Base-by-base conservation (phyloP, 495 filamentous ascomycete genomes). In the Niebla homalea region DNA sequence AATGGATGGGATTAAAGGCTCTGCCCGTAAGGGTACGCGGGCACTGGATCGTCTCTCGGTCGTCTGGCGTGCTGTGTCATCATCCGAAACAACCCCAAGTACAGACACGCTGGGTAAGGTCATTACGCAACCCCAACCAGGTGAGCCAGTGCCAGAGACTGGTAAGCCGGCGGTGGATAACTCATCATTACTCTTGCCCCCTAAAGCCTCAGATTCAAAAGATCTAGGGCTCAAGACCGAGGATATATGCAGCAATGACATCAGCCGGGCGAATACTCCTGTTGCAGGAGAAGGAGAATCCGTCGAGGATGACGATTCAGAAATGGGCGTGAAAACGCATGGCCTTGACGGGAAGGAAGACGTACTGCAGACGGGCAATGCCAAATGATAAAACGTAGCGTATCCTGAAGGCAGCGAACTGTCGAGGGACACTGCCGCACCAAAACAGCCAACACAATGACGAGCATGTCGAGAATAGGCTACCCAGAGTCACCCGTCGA, bases 1-100 rank as follows among this genome's bases (percentile, higher is more conserved):
- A 0, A 75, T 85, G 67, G 81, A 85, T 58, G 81, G 81, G 0
- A 77, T 85, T 53, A 94, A 93, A 61, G 89, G 92, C 1, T 87
- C 80, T 5, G 74, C 67, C 29, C 75, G 77, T 39, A 92, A 93
- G 60, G 92, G 92, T 0, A 83, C 81, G 5, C 72, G 79, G 36
- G 87, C 87, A 1, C 75, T 93, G 2, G 90, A 98, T 58, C 75
- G 76, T 19, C 61, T 96, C n/a, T 79, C 87, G 18, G 87, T 96
- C 8, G 84, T 95, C 4, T 98, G 92, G 92, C 71, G 70, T 39
- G 64, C 62, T 20, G 49, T 61, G 18, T 59, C 62, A 10, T 62
- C 46, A 6, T 61, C 64, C 23, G 23, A 35, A 8, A 51, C 53
- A 2, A 46, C 49, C 2, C 40, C 57, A 8, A 70, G 0, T 8